Evolutionary conservation across 2,329 filamentous ascomycete genomes (phyloP).

Genomic region (Ceratocystis colombiana): DNA sequence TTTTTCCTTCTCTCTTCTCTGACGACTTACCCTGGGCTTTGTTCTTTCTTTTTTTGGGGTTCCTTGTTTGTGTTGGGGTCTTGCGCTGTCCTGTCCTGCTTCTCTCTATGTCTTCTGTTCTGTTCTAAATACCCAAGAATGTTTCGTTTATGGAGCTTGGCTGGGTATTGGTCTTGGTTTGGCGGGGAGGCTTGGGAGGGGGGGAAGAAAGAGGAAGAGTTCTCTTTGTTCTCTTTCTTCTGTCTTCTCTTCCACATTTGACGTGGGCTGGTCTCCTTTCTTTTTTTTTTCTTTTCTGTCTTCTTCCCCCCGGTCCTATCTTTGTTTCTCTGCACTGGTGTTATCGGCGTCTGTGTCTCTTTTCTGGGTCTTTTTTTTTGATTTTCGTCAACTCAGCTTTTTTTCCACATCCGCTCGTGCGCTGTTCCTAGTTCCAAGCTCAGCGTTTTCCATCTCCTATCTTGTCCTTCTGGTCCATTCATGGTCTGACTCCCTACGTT

Average conservation of each 20-base stretch:
- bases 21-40: slow-evolving; percentile 13
- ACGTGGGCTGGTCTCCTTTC: neutral
- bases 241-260: neutral
- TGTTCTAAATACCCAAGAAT: slow-evolving; percentile 14
- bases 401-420: neutral
- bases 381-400: neutral
- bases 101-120: slow-evolving; percentile 6
- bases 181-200: neutral
- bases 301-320: neutral
- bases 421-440: neutral
- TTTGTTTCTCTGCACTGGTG: slow-evolving; percentile 4
- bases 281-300: neutral
- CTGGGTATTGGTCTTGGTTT: slow-evolving; percentile 13
- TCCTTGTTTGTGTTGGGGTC: slow-evolving; percentile 9
- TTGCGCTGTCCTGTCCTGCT: neutral
- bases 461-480: neutral
- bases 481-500: no score
- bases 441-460: neutral
- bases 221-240: neutral
- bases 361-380: neutral
- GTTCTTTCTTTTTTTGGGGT: neutral
- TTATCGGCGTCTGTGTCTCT: slow-evolving; percentile 7
- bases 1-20: slow-evolving; percentile 6
- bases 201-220: neutral
- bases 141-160: slow-evolving; percentile 14